phyloP scores from a whole-genome alignment of 179 eudicot genomes.

The Dionaea muscipula region DNA sequence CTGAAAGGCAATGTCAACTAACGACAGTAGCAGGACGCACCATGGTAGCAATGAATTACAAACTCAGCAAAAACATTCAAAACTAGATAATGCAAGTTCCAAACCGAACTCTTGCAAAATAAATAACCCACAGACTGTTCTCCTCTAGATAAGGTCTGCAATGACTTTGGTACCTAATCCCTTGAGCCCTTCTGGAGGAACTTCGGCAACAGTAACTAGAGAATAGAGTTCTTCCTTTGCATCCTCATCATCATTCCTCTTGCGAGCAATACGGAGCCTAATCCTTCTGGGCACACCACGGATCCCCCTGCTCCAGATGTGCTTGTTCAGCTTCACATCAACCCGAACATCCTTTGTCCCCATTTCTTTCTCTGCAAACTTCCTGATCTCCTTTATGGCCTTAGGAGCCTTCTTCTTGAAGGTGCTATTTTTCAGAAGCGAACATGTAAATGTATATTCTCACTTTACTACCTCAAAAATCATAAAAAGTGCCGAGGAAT shows the following conservation, averaged over 20 bases:
- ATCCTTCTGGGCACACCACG: slow-evolving; percentile 74
- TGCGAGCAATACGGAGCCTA: slow-evolving; percentile 75
- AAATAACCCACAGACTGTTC: too few relatives aligned
- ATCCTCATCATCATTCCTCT: slow-evolving; percentile 86
- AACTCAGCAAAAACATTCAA: too few relatives aligned
- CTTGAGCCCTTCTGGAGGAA: slow-evolving; percentile 64
- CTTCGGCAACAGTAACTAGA: slow-evolving; percentile 70
- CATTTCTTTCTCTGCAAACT: slow-evolving; percentile 73
- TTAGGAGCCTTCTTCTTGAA: slow-evolving; percentile 97
- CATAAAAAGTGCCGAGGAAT: too few relatives aligned
- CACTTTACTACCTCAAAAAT: too few relatives aligned
- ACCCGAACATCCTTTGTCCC: slow-evolving; percentile 79
- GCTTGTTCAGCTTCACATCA: slow-evolving; percentile 78
- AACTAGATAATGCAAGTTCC: too few relatives aligned
- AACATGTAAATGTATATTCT: neutral
- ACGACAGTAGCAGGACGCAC: too few relatives aligned
- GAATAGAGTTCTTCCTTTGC: slow-evolving; percentile 87
- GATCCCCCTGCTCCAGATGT: slow-evolving; percentile 78
- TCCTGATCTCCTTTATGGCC: slow-evolving; percentile 79
- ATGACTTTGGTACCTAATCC: slow-evolving; percentile 79
- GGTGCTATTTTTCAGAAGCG: slow-evolving; percentile 32
- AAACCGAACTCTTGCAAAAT: too few relatives aligned
- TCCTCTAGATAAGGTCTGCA: too few relatives aligned
- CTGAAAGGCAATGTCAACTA: too few relatives aligned
- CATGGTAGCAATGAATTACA: too few relatives aligned